Evolutionary conservation across 257 asterid species (phyloP).

Genomic region (Penstemon newberryi): DNA sequence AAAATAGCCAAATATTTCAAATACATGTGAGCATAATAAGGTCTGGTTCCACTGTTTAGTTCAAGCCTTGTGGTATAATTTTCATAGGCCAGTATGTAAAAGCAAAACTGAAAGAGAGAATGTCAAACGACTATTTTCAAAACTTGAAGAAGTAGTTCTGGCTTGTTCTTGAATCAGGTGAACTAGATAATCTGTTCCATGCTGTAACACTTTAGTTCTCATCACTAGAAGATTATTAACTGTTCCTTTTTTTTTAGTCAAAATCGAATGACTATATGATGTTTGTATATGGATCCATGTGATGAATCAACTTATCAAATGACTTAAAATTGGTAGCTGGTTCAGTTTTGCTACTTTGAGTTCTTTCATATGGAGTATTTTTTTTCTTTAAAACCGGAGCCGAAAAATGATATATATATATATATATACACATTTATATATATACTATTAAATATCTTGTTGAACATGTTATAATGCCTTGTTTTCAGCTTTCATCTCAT

Average conservation of each 20-base stretch:
- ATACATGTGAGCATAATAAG: background rate
- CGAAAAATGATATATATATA: too few species aligned
- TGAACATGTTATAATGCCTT: background rate
- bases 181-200: background rate
- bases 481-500: constrained; percentile 21
- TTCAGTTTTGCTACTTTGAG: background rate
- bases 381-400: too few species aligned
- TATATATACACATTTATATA: too few species aligned
- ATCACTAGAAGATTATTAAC: background rate
- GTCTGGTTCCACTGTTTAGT: background rate
- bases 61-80: too few species aligned
- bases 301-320: background rate
- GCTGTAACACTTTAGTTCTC: background rate
- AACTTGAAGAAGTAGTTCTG: background rate
- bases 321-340: background rate
- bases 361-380: too few species aligned
- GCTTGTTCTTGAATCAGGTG: background rate
- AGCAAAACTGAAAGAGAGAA: too few species aligned
- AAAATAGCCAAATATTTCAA: background rate
- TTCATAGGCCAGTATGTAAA: too few species aligned
- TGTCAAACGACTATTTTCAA: too few species aligned
- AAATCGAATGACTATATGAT: background rate
- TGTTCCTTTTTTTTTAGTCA: background rate
- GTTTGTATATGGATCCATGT: background rate
- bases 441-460: too few species aligned